Conservation (phyloP, 805 yeast genomes). For the Starmerella potacharoeniae region DNA sequence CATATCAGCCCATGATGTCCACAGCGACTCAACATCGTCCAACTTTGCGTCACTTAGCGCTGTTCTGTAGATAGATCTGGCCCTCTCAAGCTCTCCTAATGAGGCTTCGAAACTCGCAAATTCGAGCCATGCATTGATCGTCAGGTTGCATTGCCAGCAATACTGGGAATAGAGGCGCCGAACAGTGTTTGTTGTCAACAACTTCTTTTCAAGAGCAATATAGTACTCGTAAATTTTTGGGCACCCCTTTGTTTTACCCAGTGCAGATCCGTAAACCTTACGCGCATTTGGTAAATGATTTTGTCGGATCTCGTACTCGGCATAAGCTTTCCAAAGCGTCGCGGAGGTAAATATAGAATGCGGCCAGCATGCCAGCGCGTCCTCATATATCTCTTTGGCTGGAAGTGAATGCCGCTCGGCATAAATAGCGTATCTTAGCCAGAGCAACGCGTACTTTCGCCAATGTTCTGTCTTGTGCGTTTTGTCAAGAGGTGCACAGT, state of each 20-base stretch:
- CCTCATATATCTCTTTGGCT: conserved; percentile 43
- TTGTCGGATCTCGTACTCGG: conserved; percentile 64
- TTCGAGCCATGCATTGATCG: conserved; percentile 42
- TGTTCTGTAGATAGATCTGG: conserved; percentile 49
- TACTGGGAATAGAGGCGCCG: conserved; percentile 59
- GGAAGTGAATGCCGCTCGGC: conserved; percentile 39
- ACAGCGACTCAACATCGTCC: conserved; percentile 26
- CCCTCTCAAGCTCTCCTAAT: conserved; percentile 58
- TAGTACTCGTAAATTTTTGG: conserved; percentile 49
- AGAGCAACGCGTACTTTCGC: conserved; percentile 58
- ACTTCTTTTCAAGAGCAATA: conserved; percentile 50
- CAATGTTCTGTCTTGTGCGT: conserved; percentile 38
- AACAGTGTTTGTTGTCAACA: conserved; percentile 74
- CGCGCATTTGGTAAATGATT: conserved; percentile 43
- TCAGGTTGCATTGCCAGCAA: conserved; percentile 38
- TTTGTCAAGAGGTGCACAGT: conserved; percentile 30
- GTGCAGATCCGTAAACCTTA: conserved; percentile 55
- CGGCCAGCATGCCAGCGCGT: conserved; percentile 42
- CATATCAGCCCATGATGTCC: conserved; percentile 42
- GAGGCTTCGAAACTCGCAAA: conserved; percentile 59
- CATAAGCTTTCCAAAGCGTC: conserved; percentile 59
- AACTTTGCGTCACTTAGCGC: conserved; percentile 29
- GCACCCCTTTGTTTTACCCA: conserved; percentile 42
- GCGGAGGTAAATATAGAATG: conserved; percentile 53
- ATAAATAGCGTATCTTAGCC: conserved; percentile 55